phyloP scores from a whole-genome alignment of 192 early-diverging fungal genomes.

The Gigaspora rosea region DNA sequence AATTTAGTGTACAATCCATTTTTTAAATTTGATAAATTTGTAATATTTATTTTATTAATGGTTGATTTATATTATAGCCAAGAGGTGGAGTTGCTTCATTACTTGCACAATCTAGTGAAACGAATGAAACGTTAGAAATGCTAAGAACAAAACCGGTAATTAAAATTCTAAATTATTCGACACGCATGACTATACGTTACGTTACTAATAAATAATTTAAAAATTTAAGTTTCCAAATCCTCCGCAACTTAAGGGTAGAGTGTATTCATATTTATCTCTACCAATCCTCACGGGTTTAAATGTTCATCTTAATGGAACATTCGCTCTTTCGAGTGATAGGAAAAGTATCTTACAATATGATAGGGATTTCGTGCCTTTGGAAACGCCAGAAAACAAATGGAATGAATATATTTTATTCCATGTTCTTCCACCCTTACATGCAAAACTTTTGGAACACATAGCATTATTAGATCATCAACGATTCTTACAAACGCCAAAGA shows the following conservation, averaged over 20 bases:
- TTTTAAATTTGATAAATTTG: background rate
- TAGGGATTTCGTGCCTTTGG: too few relatives aligned
- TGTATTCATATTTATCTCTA: constrained; percentile 41
- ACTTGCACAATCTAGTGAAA: background rate
- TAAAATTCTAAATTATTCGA: too few relatives aligned
- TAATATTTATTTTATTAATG: background rate
- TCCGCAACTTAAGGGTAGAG: constrained; percentile 17
- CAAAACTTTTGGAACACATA: background rate
- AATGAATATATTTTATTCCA: constrained; percentile 8
- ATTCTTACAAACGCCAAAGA: background rate
- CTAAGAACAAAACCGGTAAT: too few relatives aligned
- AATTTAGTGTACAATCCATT: too few relatives aligned
- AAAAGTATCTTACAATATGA: constrained; percentile 10
- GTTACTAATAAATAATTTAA: background rate
- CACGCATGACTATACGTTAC: too few relatives aligned
- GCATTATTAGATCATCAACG: background rate
- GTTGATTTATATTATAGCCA: background rate
- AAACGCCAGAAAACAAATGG: background rate
- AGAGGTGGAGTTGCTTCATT: constrained; percentile 10
- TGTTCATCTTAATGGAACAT: constrained; percentile 44
- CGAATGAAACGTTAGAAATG: too few relatives aligned
- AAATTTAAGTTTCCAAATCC: background rate
- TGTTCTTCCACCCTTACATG: background rate
- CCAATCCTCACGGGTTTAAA: constrained; percentile 33
- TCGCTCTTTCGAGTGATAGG: constrained; percentile 39